Evolutionary conservation across 2,329 filamentous ascomycete species (phyloP).

Genomic region (Ceratocystis alfenasii): DNA sequence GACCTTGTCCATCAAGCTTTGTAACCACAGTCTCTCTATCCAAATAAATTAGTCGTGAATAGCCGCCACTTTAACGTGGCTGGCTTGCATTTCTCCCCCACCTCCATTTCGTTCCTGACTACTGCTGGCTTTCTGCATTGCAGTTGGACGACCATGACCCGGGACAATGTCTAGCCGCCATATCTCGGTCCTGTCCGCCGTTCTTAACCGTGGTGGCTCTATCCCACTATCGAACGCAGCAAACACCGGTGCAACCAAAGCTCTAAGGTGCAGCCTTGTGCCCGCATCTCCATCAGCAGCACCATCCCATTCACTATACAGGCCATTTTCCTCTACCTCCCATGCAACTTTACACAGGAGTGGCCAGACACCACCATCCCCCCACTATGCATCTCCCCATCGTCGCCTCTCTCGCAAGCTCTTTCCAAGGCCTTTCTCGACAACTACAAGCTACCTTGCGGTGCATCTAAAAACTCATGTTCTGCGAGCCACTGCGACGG

Average conservation of each 20-base stretch:
- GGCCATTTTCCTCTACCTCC: neutral
- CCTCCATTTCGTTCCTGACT: neutral
- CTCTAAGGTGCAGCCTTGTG: neutral
- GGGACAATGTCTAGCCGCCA: constrained; percentile 33
- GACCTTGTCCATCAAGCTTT: constrained; percentile 4
- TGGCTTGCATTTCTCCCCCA: constrained; percentile 6
- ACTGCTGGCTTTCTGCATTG: constrained; percentile 22
- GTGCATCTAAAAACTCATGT: neutral
- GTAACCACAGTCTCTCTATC: neutral
- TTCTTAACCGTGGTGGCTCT: neutral
- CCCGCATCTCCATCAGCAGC: neutral
- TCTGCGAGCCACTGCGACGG: neutral
- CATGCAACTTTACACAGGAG: neutral
- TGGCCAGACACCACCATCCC: constrained; percentile 6
- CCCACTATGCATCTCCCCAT: constrained; percentile 10
- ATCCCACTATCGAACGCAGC: neutral
- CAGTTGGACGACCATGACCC: constrained; percentile 30
- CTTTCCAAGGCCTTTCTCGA: neutral
- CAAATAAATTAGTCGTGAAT: constrained; percentile 17
- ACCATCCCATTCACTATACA: neutral
- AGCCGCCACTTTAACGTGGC: constrained; percentile 23
- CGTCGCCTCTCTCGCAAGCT: neutral
- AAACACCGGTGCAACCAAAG: neutral
- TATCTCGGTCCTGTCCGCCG: constrained; percentile 12
- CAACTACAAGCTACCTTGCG: neutral